phyloP scores from a whole-genome alignment of 306 rosid species.

The Vigna reflexopilosa region DNA sequence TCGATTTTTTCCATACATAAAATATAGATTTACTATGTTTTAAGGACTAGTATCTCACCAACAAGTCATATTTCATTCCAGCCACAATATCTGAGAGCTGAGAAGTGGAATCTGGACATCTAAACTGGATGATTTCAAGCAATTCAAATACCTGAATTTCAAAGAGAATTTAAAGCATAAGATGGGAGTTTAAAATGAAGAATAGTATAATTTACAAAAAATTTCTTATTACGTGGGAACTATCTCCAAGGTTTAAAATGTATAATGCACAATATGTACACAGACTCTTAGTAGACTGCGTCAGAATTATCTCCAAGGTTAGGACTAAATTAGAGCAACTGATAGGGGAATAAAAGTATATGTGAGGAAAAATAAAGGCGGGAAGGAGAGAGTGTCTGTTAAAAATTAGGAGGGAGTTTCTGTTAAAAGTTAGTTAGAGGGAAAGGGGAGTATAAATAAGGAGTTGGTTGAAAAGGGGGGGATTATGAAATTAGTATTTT shows the following conservation, averaged over 20 bases:
- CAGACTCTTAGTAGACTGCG: not conserved
- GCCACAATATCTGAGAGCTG: slow-evolving; percentile 73
- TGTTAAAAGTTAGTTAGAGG: no score
- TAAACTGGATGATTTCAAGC: slow-evolving; percentile 94
- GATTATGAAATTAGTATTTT: no score
- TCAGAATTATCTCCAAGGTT: not conserved
- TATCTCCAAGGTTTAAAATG: no score
- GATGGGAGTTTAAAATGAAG: not conserved
- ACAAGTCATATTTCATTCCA: slow-evolving; percentile 66
- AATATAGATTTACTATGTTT: slow-evolving; percentile 14
- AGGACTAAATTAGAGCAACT: not conserved
- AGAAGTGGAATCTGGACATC: slow-evolving; percentile 74
- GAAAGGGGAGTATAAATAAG: no score
- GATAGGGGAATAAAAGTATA: no score
- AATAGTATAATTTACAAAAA: not conserved
- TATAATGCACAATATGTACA: not conserved
- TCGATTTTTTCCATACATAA: slow-evolving; percentile 5
- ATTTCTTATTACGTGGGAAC: not conserved
- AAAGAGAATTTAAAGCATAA: slow-evolving; percentile 16
- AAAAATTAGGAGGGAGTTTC: no score
- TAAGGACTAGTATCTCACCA: slow-evolving; percentile 62
- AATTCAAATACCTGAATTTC: slow-evolving; percentile 77
- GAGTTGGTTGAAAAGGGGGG: no score
- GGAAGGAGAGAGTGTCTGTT: no score
- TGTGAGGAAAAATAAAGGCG: no score